phyloP scores from a whole-genome alignment of 257 asterid species.

The Salvia miltiorrhiza region DNA sequence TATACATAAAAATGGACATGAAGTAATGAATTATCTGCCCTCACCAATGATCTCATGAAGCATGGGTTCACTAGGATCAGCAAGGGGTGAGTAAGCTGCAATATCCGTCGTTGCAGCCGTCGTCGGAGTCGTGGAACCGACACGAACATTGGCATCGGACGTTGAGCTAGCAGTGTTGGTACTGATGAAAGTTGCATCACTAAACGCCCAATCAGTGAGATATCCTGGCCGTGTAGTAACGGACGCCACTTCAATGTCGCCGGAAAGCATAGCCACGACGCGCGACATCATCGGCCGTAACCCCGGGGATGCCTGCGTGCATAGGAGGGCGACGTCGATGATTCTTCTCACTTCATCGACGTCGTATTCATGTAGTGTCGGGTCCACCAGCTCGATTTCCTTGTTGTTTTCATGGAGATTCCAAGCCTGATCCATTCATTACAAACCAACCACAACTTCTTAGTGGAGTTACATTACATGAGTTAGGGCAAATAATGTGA shows the following conservation, averaged over 20 bases:
- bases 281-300: conserved; percentile 65
- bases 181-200: conserved; percentile 35
- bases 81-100: conserved; percentile 26
- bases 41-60: conserved; percentile 48
- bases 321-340: conserved; percentile 51
- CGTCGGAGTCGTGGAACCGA: conserved; percentile 13
- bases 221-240: conserved; percentile 55
- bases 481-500: no score
- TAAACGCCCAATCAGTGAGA: conserved; percentile 55
- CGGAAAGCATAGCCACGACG: conserved; percentile 64
- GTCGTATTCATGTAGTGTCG: conserved; percentile 29
- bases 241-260: conserved; percentile 49
- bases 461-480: no score
- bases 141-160: background rate
- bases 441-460: background rate
- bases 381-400: conserved; percentile 47
- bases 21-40: conserved; percentile 33
- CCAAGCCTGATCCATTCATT: conserved; percentile 40
- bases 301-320: conserved; percentile 64
- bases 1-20: no score
- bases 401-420: conserved; percentile 37
- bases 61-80: conserved; percentile 29
- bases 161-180: conserved; percentile 16
- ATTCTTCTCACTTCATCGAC: conserved; percentile 41
- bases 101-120: background rate